Conservation (phyloP, 495 filamentous ascomycete genomes). For the Thermochaetoides thermophila region DNA sequence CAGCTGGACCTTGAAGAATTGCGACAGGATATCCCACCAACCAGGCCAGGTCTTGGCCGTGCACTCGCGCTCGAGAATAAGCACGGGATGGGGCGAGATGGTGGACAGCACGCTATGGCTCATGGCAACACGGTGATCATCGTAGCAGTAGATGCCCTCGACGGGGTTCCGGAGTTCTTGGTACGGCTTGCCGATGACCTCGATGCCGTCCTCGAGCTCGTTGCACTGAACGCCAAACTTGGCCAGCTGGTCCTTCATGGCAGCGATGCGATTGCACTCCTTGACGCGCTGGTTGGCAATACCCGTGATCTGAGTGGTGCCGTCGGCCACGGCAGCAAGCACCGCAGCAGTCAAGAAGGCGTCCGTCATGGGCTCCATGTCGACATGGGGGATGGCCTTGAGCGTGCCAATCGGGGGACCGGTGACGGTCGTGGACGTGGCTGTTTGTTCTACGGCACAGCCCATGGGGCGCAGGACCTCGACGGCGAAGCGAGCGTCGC, state of each 20-base stretch:
- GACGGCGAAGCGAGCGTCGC: slow-evolving; percentile 88
- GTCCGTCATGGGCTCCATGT: slow-evolving; percentile 99
- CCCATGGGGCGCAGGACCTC: slow-evolving; percentile 90
- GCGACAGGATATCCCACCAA: slow-evolving; percentile 85
- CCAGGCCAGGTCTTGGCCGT: slow-evolving; percentile 98
- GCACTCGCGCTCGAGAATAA: slow-evolving; percentile 82
- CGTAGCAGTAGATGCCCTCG: slow-evolving; percentile 77
- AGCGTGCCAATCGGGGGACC: slow-evolving; percentile 64
- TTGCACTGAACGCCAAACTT: slow-evolving; percentile 85
- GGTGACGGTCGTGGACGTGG: slow-evolving; percentile 78
- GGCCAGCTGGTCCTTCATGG: slow-evolving; percentile 92
- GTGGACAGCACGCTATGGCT: slow-evolving; percentile 87
- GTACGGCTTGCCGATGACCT: slow-evolving; percentile 56
- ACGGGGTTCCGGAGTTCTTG: slow-evolving; percentile 43
- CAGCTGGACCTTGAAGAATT: slow-evolving; percentile 58
- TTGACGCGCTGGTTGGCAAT: slow-evolving; percentile 99
- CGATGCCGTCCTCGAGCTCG: slow-evolving; percentile 85
- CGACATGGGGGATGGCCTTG: slow-evolving; percentile 51
- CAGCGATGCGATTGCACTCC: slow-evolving; percentile 91
- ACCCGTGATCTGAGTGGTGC: slow-evolving; percentile 73
- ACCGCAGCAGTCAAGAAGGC: slow-evolving; percentile 92
- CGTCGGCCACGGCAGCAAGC: slow-evolving; percentile 78
- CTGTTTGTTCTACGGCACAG: slow-evolving; percentile 73
- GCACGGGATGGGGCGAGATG: slow-evolving; percentile 54
- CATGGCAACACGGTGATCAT: slow-evolving; percentile 97